Conservation (phyloP, 2,329 filamentous ascomycete species). For the Trichoderma sp. region DNA sequence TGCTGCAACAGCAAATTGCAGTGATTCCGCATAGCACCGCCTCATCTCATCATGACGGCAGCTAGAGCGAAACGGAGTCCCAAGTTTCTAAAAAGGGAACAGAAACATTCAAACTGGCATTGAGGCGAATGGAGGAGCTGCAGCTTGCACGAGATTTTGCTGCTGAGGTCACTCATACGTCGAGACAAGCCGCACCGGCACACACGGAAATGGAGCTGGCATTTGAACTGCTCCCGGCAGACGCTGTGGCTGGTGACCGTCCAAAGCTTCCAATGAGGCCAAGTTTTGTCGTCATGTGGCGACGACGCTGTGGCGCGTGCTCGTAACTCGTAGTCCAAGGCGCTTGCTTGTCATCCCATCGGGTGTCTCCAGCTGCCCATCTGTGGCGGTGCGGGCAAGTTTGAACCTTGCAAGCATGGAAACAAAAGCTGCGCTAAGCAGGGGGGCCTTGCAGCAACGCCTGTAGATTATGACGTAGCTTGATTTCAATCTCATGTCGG, state of each 20-base stretch:
- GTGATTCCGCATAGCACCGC: background rate
- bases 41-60: conserved; percentile 12
- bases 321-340: background rate
- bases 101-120: background rate
- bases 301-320: background rate
- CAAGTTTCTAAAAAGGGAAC: background rate
- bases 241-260: conserved; percentile 7
- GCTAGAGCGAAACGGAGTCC: background rate
- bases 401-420: background rate
- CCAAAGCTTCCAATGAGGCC: background rate
- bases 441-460: conserved; percentile 2
- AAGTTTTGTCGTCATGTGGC: conserved; percentile 11
- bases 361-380: background rate
- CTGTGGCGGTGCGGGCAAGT: conserved; percentile 9
- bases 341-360: background rate
- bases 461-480: conserved; percentile 6
- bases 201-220: background rate
- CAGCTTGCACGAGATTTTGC: background rate
- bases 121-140: background rate
- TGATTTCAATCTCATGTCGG: background rate
- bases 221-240: background rate
- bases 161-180: conserved; percentile 20
- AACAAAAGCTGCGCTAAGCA: conserved; percentile 5
- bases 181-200: conserved; percentile 7
- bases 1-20: background rate